phyloP scores from a whole-genome alignment of 495 filamentous ascomycete genomes.

The Aspergillus nanangensis region DNA sequence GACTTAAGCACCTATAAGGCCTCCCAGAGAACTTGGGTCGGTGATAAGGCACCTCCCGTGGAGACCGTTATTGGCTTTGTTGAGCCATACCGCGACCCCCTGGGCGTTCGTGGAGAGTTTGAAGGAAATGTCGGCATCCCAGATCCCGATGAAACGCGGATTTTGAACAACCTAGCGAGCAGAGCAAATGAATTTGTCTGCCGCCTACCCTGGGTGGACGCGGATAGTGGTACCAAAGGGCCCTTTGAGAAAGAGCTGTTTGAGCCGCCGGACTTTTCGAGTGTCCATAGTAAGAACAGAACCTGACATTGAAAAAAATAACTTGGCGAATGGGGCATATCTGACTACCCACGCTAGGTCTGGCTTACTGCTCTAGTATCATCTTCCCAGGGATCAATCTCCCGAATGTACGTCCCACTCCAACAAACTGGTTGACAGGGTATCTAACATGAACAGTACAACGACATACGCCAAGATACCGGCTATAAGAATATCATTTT shows the following conservation, averaged over 20 bases:
- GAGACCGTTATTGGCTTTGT: slow-evolving; percentile 46
- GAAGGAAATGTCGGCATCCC: slow-evolving; percentile 43
- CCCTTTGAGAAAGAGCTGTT: slow-evolving; percentile 39
- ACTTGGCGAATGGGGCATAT: no score
- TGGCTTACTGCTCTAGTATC: slow-evolving; percentile 41
- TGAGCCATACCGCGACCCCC: slow-evolving; percentile 46
- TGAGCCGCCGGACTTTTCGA: slow-evolving; percentile 38
- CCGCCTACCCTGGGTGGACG: slow-evolving; percentile 29
- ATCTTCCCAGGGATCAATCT: slow-evolving; percentile 34
- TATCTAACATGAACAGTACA: slow-evolving; percentile 25
- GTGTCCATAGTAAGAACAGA: slow-evolving; percentile 27
- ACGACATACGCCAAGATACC: slow-evolving; percentile 40
- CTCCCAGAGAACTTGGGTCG: slow-evolving; percentile 36
- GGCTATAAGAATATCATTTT: slow-evolving; percentile 49
- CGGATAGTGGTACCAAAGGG: slow-evolving; percentile 32
- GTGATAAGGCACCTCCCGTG: slow-evolving; percentile 33
- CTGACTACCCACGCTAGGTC: no score
- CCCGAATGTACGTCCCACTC: slow-evolving; percentile 30
- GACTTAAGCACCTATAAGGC: slow-evolving; percentile 28
- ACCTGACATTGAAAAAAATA: neutral
- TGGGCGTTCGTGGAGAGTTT: slow-evolving; percentile 40
- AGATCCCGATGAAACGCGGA: slow-evolving; percentile 31
- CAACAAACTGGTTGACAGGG: neutral
- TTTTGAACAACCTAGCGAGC: slow-evolving; percentile 26
- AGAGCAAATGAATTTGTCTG: slow-evolving; percentile 27